Conservation (phyloP, 164 flowering plant genomes). For the Piper betle region DNA sequence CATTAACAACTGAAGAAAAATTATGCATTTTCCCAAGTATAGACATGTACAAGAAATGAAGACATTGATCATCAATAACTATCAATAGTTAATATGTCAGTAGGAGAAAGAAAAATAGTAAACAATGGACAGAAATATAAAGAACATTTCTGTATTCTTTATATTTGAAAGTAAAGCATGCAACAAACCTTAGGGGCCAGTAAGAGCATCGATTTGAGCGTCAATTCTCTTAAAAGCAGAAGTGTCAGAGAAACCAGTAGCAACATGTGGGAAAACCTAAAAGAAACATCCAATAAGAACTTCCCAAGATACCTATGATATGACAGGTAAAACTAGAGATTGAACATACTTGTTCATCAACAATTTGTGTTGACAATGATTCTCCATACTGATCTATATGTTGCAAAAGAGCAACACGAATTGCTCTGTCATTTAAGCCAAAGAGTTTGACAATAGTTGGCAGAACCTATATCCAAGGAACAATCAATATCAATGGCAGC, state of each 20-base stretch:
- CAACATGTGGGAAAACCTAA: constrained; percentile 90
- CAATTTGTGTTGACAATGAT: constrained; percentile 74
- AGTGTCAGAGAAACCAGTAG: constrained; percentile 87
- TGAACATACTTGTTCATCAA: constrained; percentile 86
- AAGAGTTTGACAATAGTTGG: constrained; percentile 91
- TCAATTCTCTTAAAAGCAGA: constrained; percentile 92
- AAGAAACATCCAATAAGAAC: constrained; percentile 6
- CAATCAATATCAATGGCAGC: not conserved
- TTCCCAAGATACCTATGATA: too few relatives aligned
- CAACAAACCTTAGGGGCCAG: constrained; percentile 85
- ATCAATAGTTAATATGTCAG: too few relatives aligned
- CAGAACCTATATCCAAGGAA: constrained; percentile 37
- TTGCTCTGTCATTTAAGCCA: constrained; percentile 81
- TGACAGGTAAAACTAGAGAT: not conserved
- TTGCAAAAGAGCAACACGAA: constrained; percentile 79
- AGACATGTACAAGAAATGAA: too few relatives aligned
- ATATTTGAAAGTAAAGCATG: not conserved
- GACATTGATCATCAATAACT: too few relatives aligned
- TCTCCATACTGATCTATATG: constrained; percentile 96
- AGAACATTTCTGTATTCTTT: not conserved
- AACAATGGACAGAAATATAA: too few relatives aligned
- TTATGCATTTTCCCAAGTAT: too few relatives aligned
- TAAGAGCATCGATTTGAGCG: constrained; percentile 92
- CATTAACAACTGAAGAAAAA: too few relatives aligned
- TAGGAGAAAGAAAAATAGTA: too few relatives aligned